These are phyloP conservation scores for Ceratocystis variospora DNA, from an alignment of 2,329 filamentous ascomycete genomes.

Conservation along the genomic window DNA sequence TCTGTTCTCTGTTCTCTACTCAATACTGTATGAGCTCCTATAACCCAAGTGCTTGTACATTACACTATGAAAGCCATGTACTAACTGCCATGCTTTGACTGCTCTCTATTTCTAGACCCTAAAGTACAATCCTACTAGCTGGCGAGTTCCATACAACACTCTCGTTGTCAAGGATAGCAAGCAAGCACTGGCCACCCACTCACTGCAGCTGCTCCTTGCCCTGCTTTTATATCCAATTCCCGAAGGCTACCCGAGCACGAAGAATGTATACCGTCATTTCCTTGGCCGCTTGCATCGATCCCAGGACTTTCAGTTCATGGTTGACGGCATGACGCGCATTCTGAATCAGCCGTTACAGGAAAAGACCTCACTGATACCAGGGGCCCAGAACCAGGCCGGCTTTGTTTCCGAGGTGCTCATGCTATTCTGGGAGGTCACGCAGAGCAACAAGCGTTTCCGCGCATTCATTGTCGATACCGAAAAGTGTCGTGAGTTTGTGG, in stretches of 20 bases:
- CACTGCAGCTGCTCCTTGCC: slow-evolving; percentile 76
- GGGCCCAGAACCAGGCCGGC: slow-evolving; percentile 34
- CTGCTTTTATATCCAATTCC: slow-evolving; percentile 78
- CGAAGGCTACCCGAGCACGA: slow-evolving; percentile 54
- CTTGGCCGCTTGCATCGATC: slow-evolving; percentile 79
- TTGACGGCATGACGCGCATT: slow-evolving; percentile 85
- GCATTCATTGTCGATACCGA: slow-evolving; percentile 96
- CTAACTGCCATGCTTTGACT: neutral
- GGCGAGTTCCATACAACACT: slow-evolving; percentile 88
- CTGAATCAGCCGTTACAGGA: slow-evolving; percentile 86
- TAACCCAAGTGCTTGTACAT: neutral
- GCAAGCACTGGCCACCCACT: slow-evolving; percentile 81
- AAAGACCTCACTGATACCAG: slow-evolving; percentile 72
- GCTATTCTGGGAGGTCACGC: slow-evolving; percentile 91
- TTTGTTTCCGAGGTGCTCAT: slow-evolving; percentile 94
- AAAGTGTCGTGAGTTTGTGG: slow-evolving; percentile 80
- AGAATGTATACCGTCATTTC: slow-evolving; percentile 91
- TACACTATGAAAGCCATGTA: neutral
- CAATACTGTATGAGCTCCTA: slow-evolving; percentile 57
- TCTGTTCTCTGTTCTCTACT: slow-evolving; percentile 83
- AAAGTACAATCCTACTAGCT: slow-evolving; percentile 89
- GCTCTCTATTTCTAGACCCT: slow-evolving; percentile 46
- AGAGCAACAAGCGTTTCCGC: slow-evolving; percentile 94
- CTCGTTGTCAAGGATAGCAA: slow-evolving; percentile 84
- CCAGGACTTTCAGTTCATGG: slow-evolving; percentile 94